Conservation (phyloP, 2,329 filamentous ascomycete genomes). For the Xylaria sp. region DNA sequence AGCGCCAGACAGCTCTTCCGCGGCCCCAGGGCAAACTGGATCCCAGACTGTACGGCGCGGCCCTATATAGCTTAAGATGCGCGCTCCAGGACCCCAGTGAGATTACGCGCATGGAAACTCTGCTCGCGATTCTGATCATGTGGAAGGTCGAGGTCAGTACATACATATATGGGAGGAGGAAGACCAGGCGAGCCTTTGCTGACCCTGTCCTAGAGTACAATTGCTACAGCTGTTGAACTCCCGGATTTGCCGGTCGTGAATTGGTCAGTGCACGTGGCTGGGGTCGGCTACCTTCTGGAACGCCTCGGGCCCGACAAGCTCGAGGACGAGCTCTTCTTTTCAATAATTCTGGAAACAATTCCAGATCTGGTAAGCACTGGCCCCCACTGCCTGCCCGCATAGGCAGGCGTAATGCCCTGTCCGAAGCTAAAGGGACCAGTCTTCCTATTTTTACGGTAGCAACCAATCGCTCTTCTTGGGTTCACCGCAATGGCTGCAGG, state of each 20-base stretch:
- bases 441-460: constrained; percentile 8
- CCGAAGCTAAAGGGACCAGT: background rate
- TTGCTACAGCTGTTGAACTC: constrained; percentile 3
- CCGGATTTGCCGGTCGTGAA: constrained; percentile 2
- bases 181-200: background rate
- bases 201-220: background rate
- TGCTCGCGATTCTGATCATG: constrained; percentile 9
- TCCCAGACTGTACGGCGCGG: constrained; percentile 4
- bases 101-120: constrained; percentile 4
- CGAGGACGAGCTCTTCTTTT: constrained; percentile 3
- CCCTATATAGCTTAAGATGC: background rate
- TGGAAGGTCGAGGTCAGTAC: constrained; percentile 8
- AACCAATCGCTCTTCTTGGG: constrained; percentile 6
- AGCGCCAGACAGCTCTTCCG: constrained; percentile 1
- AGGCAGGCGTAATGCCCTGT: background rate
- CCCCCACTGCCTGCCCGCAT: no score
- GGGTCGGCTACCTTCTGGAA: constrained; percentile 3
- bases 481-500: constrained; percentile 3
- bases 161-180: no score
- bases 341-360: constrained; percentile 5
- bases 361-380: constrained; percentile 5
- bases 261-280: constrained; percentile 4
- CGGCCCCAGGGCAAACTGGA: constrained; percentile 7
- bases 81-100: constrained; percentile 5
- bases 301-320: constrained; percentile 2